Percentiles rank a stretch among this genome's conserved stretches.
Conservation (phyloP, 1,139 yeast genomes). For the Maudiozyma humilis region DNA sequence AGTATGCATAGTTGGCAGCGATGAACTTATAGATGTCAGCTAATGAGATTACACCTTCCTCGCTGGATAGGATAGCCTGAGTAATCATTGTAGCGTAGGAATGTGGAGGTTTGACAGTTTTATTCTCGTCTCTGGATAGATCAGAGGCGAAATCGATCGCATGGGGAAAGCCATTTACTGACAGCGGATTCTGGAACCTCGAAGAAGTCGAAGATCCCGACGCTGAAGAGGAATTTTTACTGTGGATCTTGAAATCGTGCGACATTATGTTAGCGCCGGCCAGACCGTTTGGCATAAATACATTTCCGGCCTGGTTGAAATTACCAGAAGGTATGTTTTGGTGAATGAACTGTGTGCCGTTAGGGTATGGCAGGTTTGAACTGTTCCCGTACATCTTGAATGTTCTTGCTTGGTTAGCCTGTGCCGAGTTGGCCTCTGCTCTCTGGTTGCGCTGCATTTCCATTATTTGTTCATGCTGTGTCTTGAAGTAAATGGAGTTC, state of each 20-base stretch:
- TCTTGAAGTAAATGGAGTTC: constrained; percentile 13
- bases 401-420: constrained; percentile 22
- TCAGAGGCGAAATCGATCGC: constrained; percentile 31
- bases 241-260: constrained; percentile 7
- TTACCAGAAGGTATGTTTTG: constrained; percentile 6
- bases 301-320: constrained; percentile 1
- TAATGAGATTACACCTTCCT: constrained; percentile 80
- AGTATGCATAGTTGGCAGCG: constrained; percentile 77
- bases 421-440: constrained; percentile 3
- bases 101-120: constrained; percentile 92
- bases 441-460: constrained; percentile 8
- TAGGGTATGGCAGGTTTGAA: constrained; percentile 8
- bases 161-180: constrained; percentile 23
- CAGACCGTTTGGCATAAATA: not conserved
- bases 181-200: constrained; percentile 9
- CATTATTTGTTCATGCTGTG: constrained; percentile 9
- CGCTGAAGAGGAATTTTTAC: constrained; percentile 6
- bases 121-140: constrained; percentile 79
- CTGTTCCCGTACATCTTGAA: constrained; percentile 29
- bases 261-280: constrained; percentile 5
- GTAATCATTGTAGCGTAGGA: constrained; percentile 98
- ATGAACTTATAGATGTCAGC: constrained; percentile 93
- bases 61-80: constrained; percentile 84
- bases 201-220: constrained; percentile 11
- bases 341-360: constrained; percentile 7